Evolutionary conservation across 148 eudicot genomes (phyloP).

Genomic region (Salicornia ramosissima): DNA sequence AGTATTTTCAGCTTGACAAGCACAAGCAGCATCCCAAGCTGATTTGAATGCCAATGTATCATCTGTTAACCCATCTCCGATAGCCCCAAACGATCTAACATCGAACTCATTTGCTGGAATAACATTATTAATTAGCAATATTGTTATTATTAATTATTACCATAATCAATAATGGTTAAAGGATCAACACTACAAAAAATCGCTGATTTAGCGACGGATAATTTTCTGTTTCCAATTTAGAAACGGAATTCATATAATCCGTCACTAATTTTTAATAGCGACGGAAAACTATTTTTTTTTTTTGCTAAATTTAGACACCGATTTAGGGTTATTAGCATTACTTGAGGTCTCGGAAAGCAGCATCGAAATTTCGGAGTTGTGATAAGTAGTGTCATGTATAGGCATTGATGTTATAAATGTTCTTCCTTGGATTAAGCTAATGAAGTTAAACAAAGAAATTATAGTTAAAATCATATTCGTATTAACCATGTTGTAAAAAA

Average conservation of each 20-base stretch:
- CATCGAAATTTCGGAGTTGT: constrained; percentile 35
- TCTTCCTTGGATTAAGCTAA: constrained; percentile 35
- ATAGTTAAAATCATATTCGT: not conserved
- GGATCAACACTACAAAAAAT: constrained; percentile 15
- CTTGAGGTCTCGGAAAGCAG: constrained; percentile 52
- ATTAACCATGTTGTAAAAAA: constrained; percentile 8
- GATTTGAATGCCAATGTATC: constrained; percentile 69
- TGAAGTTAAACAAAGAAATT: constrained; percentile 17
- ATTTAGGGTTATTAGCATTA: constrained; percentile 21
- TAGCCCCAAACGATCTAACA: constrained; percentile 69
- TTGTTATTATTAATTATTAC: not conserved
- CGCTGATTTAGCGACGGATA: too few species aligned
- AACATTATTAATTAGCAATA: not conserved
- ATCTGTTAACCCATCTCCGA: constrained; percentile 70
- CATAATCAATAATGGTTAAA: constrained; percentile 3
- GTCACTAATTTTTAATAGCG: too few species aligned
- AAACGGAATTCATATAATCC: too few species aligned
- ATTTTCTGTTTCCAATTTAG: too few species aligned
- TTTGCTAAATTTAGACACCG: too few species aligned
- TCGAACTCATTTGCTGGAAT: constrained; percentile 21
- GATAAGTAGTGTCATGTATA: constrained; percentile 16
- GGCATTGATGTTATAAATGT: constrained; percentile 5
- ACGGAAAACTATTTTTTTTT: too few species aligned
- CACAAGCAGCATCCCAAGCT: constrained; percentile 91
- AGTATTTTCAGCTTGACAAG: constrained; percentile 51